Conservation (phyloP, 1,139 yeast species). For the Magnusiomyces fungicola region DNA sequence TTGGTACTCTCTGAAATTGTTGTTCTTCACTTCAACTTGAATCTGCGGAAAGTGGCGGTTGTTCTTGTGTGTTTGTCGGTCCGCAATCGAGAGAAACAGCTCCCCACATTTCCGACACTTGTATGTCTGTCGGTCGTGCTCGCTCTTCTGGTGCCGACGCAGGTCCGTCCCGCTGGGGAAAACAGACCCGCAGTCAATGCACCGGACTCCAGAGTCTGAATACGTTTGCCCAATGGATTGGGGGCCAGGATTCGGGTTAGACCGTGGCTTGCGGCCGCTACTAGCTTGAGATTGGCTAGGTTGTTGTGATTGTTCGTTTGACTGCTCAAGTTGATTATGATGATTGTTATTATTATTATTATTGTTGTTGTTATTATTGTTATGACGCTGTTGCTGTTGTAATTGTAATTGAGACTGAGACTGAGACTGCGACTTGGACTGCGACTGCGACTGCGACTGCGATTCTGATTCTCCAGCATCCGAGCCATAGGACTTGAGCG, state of each 20-base stretch:
- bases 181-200: conserved; percentile 19
- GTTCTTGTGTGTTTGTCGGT: conserved; percentile 28
- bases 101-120: conserved; percentile 28
- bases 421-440: no score
- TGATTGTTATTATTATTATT: conserved; percentile 2
- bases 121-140: conserved; percentile 22
- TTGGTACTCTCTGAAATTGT: conserved; percentile 21
- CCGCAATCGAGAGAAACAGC: conserved; percentile 25
- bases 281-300: background rate
- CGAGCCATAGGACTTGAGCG: no score
- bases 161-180: conserved; percentile 21
- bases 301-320: conserved; percentile 1
- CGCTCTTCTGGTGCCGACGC: conserved; percentile 23
- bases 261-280: background rate
- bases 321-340: background rate
- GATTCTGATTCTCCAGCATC: conserved; percentile 4
- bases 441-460: no score
- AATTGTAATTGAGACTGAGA: no score
- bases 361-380: conserved; percentile 5
- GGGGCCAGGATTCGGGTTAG: background rate
- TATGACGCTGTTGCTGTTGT: background rate
- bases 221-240: no score
- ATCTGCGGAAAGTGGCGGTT: conserved; percentile 25
- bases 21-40: conserved; percentile 18
- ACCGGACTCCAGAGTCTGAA: no score